Percentiles rank a stretch among this genome's conserved stretches.
phyloP scores from a whole-genome alignment of 176 grass and related monocot genomes.

The Paspalum vaginatum region DNA sequence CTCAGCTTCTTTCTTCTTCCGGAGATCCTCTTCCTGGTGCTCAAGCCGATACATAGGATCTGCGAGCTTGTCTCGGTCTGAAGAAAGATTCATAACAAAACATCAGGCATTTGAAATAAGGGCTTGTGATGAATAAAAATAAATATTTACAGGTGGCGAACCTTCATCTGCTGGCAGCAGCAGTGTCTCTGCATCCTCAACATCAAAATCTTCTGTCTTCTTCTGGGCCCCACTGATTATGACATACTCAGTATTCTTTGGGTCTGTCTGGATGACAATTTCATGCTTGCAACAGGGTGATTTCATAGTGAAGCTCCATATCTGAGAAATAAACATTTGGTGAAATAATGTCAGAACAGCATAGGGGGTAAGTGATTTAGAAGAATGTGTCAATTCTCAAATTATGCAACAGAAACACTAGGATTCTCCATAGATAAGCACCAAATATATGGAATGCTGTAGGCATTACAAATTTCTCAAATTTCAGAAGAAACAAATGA shows the following conservation, averaged over 20 bases:
- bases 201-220: slow-evolving; percentile 90
- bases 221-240: slow-evolving; percentile 85
- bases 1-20: slow-evolving; percentile 95
- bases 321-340: slow-evolving; percentile 49
- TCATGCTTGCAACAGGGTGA: slow-evolving; percentile 94
- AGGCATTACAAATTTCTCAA: background rate
- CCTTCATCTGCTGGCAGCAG: slow-evolving; percentile 91
- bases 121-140: background rate
- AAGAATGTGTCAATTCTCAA: background rate
- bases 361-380: background rate
- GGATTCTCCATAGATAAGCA: background rate
- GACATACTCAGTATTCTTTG: slow-evolving; percentile 93
- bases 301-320: slow-evolving; percentile 99
- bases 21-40: slow-evolving; percentile 88
- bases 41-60: slow-evolving; percentile 97
- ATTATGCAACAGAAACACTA: background rate
- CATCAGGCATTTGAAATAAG: slow-evolving; percentile 41
- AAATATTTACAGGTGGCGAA: slow-evolving; percentile 8
- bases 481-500: background rate
- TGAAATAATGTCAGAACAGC: slow-evolving; percentile 5
- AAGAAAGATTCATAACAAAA: slow-evolving; percentile 33
- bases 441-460: background rate
- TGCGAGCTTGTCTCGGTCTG: slow-evolving; percentile 88
- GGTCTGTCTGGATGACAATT: slow-evolving; percentile 92
- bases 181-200: slow-evolving; percentile 94